Conservation (phyloP, 176 grass and related monocot species). For the Oryza coarctata region DNA sequence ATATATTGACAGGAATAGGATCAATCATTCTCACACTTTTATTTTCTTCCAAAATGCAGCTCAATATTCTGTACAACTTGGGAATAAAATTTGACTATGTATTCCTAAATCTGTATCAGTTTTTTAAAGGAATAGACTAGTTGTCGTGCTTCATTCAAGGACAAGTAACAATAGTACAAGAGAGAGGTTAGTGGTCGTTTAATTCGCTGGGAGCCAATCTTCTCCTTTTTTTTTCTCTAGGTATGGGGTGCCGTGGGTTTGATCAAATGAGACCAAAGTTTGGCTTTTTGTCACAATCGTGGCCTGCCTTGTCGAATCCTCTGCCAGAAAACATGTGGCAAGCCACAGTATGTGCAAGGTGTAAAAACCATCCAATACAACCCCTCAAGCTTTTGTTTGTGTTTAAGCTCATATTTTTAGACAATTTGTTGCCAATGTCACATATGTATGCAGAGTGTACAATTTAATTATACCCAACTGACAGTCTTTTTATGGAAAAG, state of each 20-base stretch:
- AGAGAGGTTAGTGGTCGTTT: background rate
- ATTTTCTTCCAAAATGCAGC: background rate
- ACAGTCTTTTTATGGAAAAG: constrained; percentile 16
- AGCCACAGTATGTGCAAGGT: too few species aligned
- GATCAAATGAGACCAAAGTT: background rate
- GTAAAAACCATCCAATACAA: background rate
- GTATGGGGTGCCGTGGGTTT: background rate
- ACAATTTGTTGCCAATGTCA: background rate
- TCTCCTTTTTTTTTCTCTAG: background rate
- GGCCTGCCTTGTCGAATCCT: too few species aligned
- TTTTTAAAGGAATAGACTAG: background rate
- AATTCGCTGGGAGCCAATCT: background rate
- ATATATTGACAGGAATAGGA: too few species aligned
- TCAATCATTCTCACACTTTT: too few species aligned
- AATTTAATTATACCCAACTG: background rate
- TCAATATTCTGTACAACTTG: background rate
- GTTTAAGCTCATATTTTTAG: background rate
- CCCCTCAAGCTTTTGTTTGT: background rate
- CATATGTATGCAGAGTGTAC: background rate
- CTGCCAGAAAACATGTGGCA: too few species aligned
- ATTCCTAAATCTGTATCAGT: background rate
- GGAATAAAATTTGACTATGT: background rate
- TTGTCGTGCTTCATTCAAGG: background rate
- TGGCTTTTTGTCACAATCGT: background rate
- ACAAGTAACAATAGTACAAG: background rate